These are phyloP conservation scores for Linanthus parryae DNA, from an alignment of 148 eudicot genomes.

Conservation along the genomic window DNA sequence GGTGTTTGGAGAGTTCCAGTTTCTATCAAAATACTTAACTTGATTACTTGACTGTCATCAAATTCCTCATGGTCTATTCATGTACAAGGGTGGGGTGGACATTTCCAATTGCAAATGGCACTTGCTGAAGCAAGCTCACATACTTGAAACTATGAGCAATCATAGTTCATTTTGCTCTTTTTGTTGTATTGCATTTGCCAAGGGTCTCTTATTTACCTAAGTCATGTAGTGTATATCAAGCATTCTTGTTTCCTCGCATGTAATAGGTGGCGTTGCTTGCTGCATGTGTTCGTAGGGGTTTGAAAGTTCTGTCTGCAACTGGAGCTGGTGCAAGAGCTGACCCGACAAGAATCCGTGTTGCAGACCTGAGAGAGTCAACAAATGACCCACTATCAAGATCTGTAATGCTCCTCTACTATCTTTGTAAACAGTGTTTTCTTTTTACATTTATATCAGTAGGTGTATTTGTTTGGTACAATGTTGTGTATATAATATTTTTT, in stretches of 20 bases:
- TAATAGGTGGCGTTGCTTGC: constrained; percentile 92
- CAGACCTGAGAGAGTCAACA: constrained; percentile 90
- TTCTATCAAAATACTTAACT: no score
- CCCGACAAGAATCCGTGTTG: constrained; percentile 95
- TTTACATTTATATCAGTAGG: no score
- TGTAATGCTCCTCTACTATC: constrained; percentile 42
- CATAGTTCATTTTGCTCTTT: background rate
- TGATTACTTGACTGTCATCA: no score
- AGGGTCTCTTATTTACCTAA: background rate
- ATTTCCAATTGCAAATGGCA: background rate
- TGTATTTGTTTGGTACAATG: constrained; percentile 1
- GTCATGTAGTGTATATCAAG: background rate
- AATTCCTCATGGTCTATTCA: background rate
- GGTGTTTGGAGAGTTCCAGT: no score
- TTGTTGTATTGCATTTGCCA: background rate
- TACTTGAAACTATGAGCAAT: background rate
- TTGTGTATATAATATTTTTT: no score
- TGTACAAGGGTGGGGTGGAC: background rate
- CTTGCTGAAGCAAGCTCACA: constrained; percentile 3
- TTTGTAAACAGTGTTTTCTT: no score
- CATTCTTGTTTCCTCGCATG: constrained; percentile 13
- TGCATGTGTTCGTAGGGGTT: constrained; percentile 89
- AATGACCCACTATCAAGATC: constrained; percentile 95
- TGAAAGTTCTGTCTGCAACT: constrained; percentile 90
- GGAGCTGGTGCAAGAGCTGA: constrained; percentile 99